Percentiles rank a stretch among this genome's conserved stretches.
phyloP scores from a whole-genome alignment of 1,284 basidiomycete species.

The Fomitopsis schrenkii region DNA sequence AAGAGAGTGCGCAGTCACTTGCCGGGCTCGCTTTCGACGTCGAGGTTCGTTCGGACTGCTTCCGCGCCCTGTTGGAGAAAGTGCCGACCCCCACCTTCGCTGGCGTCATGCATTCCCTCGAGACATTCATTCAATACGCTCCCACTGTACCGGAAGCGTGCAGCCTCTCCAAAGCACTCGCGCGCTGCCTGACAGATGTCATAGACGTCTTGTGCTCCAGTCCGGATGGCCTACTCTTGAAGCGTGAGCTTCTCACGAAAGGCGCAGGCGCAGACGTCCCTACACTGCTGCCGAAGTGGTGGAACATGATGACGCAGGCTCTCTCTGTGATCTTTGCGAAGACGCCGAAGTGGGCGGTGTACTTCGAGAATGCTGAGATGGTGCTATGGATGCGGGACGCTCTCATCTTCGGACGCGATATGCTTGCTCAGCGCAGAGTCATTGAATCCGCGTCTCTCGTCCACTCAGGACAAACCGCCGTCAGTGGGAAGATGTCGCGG shows the following conservation, averaged over 20 bases:
- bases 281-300: slow-evolving; percentile 64
- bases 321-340: slow-evolving; percentile 81
- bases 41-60: slow-evolving; percentile 82
- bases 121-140: slow-evolving; percentile 62
- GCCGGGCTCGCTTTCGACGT: slow-evolving; percentile 82
- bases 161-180: slow-evolving; percentile 80
- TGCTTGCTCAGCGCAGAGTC: slow-evolving; percentile 75
- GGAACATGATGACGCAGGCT: slow-evolving; percentile 79
- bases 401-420: slow-evolving; percentile 83
- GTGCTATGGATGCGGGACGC: slow-evolving; percentile 96
- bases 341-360: slow-evolving; percentile 78
- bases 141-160: slow-evolving; percentile 77
- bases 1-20: slow-evolving; percentile 69
- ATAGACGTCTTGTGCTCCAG: slow-evolving; percentile 81
- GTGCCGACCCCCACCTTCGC: slow-evolving; percentile 62
- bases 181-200: slow-evolving; percentile 87
- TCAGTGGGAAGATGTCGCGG: slow-evolving; percentile 35
- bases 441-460: slow-evolving; percentile 68
- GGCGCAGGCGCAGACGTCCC: slow-evolving; percentile 41
- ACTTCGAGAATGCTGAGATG: slow-evolving; percentile 82
- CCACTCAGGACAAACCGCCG: slow-evolving; percentile 22
- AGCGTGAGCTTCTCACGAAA: slow-evolving; percentile 49
- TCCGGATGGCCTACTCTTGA: slow-evolving; percentile 65
- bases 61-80: slow-evolving; percentile 70
- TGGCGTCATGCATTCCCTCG: slow-evolving; percentile 66